phyloP scores from a whole-genome alignment of 345 rosid genomes.

The Syzygium grande region DNA sequence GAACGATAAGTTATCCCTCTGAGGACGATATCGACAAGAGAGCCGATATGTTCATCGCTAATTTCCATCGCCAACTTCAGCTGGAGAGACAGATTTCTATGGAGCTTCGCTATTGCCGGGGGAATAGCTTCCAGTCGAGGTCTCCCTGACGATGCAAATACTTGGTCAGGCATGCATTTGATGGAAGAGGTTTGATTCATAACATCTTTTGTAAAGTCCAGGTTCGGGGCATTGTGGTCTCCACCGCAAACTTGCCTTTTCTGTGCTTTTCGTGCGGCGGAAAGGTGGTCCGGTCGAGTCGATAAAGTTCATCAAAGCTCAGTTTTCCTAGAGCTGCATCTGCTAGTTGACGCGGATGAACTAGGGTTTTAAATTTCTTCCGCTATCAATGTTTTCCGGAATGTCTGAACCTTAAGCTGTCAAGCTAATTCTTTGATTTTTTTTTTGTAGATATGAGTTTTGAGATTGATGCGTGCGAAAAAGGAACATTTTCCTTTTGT shows the following conservation, averaged over 20 bases:
- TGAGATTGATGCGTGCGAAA: not conserved
- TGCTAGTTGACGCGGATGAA: not conserved
- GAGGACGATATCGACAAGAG: conserved; percentile 27
- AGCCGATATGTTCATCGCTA: conserved; percentile 33
- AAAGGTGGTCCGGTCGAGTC: not conserved
- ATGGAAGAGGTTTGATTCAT: not conserved
- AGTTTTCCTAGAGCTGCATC: not conserved
- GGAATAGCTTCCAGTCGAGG: conserved; percentile 4
- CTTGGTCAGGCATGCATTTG: not conserved
- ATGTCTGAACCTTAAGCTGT: not conserved
- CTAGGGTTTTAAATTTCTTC: not conserved
- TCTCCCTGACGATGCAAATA: not conserved
- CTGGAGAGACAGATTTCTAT: conserved; percentile 33
- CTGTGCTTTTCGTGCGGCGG: not conserved
- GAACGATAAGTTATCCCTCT: conserved; percentile 23
- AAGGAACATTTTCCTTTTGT: not conserved
- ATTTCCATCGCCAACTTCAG: conserved; percentile 29
- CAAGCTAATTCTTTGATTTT: not conserved
- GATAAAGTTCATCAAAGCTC: not conserved
- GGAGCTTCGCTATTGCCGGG: conserved; percentile 16
- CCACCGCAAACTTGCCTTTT: not conserved
- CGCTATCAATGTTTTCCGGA: not conserved
- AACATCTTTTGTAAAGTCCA: not conserved
- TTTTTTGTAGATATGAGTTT: not conserved
- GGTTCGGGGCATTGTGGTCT: not conserved